Evolutionary conservation across 1,284 basidiomycete genomes (phyloP).

Genomic region (Malassezia brasiliensis): DNA sequence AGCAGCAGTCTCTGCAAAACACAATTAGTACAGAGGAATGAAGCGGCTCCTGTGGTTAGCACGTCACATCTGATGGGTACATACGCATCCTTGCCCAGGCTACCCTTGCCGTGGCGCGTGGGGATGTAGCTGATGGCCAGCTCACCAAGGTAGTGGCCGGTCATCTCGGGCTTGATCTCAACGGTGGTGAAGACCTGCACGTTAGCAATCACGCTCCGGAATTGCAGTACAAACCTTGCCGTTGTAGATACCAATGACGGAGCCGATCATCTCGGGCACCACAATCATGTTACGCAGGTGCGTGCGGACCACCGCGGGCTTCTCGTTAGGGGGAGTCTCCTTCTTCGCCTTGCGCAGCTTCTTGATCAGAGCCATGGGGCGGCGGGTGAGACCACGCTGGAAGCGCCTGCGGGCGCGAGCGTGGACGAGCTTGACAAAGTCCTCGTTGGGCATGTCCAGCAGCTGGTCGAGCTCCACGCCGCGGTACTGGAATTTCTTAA

Average conservation of each 20-base stretch:
- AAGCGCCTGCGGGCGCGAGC: slow-evolving; percentile 97
- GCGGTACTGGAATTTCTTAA: slow-evolving; percentile 98
- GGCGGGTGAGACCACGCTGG: slow-evolving; percentile 96
- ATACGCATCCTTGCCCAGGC: slow-evolving; percentile 21
- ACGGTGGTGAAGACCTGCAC: slow-evolving; percentile 37
- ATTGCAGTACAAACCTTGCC: slow-evolving; percentile 62
- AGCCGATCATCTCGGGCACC: slow-evolving; percentile 99
- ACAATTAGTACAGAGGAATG: slow-evolving; percentile 21
- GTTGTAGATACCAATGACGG: slow-evolving; percentile 61
- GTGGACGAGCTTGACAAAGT: slow-evolving; percentile 72
- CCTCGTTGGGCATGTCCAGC: slow-evolving; percentile 85
- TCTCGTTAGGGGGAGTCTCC: slow-evolving; percentile 94
- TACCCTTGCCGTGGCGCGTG: slow-evolving; percentile 75
- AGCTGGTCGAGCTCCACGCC: slow-evolving; percentile 82
- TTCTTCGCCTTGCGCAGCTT: slow-evolving; percentile 99
- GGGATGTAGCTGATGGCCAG: slow-evolving; percentile 78
- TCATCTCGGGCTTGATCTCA: slow-evolving; percentile 97
- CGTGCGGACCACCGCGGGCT: slow-evolving; percentile 96
- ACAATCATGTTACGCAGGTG: slow-evolving; percentile 99
- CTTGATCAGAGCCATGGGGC: slow-evolving; percentile 97
- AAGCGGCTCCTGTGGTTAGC: slow-evolving; percentile 19
- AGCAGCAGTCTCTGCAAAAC: background rate
- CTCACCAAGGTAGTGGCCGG: slow-evolving; percentile 91
- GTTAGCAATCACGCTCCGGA: background rate
- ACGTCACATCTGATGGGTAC: background rate